A percentile compares a stretch with the other conserved stretches of the same genome.
phyloP scores from a whole-genome alignment of 768 basidiomycete genomes.

The Tylopilus cervinicoccineus region DNA sequence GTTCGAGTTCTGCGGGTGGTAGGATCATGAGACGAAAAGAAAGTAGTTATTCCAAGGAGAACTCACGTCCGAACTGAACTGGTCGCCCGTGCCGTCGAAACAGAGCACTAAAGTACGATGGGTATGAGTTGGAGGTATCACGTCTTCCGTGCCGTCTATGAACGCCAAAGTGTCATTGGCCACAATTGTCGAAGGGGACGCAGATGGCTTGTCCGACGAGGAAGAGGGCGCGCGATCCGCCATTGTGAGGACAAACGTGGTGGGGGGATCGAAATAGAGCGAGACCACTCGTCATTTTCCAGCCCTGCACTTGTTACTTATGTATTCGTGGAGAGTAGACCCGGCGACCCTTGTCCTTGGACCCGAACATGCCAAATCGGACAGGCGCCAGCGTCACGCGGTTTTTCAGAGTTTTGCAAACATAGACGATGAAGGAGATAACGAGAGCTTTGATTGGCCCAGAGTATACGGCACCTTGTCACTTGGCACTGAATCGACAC shows the following conservation, averaged over 20 bases:
- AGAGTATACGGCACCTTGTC: too few relatives aligned
- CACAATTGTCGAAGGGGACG: slow-evolving; percentile 11
- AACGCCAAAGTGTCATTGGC: neutral
- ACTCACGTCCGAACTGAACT: slow-evolving; percentile 62
- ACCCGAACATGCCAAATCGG: too few relatives aligned
- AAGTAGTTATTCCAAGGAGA: neutral
- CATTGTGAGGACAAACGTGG: slow-evolving; percentile 7
- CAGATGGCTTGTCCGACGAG: slow-evolving; percentile 3
- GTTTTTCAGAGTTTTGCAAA: too few relatives aligned
- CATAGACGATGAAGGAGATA: too few relatives aligned
- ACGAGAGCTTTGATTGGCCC: too few relatives aligned
- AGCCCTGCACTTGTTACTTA: too few relatives aligned
- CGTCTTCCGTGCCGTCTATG: slow-evolving; percentile 27
- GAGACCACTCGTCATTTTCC: too few relatives aligned
- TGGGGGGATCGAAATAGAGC: too few relatives aligned
- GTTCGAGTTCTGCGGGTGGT: slow-evolving; percentile 59
- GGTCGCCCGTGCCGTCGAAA: slow-evolving; percentile 61
- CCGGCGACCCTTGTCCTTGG: too few relatives aligned
- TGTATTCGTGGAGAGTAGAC: too few relatives aligned
- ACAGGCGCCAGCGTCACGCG: too few relatives aligned
- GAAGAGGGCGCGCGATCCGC: neutral
- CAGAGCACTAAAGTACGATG: slow-evolving; percentile 62
- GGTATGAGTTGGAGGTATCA: slow-evolving; percentile 41
- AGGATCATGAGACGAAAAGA: neutral
- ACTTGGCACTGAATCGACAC: too few relatives aligned